phyloP scores from a whole-genome alignment of 768 basidiomycete genomes.

The Lactarius hatsudake region DNA sequence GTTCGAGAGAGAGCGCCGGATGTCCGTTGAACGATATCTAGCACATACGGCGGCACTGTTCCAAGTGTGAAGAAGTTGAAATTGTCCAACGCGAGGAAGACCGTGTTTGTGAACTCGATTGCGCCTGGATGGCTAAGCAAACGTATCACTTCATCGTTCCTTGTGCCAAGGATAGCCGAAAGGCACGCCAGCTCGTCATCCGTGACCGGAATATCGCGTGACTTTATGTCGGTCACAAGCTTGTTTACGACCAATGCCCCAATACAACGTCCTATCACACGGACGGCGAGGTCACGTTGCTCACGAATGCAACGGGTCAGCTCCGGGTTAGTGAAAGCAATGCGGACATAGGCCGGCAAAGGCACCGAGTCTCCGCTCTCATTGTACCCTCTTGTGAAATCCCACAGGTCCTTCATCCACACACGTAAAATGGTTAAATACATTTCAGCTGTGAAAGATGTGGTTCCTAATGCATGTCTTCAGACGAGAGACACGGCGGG shows the following conservation, averaged over 20 bases:
- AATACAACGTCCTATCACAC: not conserved
- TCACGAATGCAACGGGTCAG: not conserved
- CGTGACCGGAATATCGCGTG: not conserved
- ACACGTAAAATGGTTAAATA: not conserved
- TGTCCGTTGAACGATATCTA: not conserved
- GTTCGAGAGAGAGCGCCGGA: not conserved
- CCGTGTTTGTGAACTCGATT: not conserved
- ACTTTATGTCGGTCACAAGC: not conserved
- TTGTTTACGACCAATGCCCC: not conserved
- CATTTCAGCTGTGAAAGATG: not conserved
- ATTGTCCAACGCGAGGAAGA: not conserved
- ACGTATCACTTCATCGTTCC: rapidly evolving
- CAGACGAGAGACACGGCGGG: too few species aligned
- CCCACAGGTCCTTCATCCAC: not conserved
- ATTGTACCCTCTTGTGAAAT: not conserved
- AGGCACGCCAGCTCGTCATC: not conserved
- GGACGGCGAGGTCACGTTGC: not conserved
- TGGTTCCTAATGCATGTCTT: too few species aligned
- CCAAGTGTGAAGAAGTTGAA: too few species aligned
- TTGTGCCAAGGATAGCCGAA: not conserved
- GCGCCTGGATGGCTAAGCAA: not conserved
- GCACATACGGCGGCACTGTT: too few species aligned
- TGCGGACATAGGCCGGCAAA: not conserved
- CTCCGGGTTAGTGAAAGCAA: not conserved
- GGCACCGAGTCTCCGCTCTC: not conserved